These are phyloP conservation scores for Boechera divaricarpa DNA, from an alignment of 345 rosid species.

Conservation along the genomic window DNA sequence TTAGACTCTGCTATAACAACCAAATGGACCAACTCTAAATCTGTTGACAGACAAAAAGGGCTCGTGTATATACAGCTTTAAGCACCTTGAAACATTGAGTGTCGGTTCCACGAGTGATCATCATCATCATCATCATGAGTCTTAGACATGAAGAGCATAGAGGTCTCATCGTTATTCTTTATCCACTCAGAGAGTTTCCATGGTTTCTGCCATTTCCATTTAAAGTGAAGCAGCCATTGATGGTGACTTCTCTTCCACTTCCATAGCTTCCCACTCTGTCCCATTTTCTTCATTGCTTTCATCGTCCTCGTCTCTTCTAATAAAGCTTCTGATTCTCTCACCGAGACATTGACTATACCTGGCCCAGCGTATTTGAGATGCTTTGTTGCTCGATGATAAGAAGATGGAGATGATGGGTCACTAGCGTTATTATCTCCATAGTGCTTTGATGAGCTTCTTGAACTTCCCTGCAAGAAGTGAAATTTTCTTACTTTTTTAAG, in stretches of 20 bases:
- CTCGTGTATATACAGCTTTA: not conserved
- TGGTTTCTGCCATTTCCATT: slow-evolving; percentile 94
- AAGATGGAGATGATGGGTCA: slow-evolving; percentile 54
- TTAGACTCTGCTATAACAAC: not conserved
- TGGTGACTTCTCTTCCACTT: slow-evolving; percentile 92
- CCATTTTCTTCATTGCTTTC: slow-evolving; percentile 57
- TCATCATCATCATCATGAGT: slow-evolving; percentile 35
- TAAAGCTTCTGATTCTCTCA: slow-evolving; percentile 61
- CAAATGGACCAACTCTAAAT: slow-evolving; percentile 9
- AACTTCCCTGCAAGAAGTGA: slow-evolving; percentile 49
- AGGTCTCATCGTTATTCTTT: slow-evolving; percentile 73
- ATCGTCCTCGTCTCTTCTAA: slow-evolving; percentile 64
- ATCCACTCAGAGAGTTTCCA: slow-evolving; percentile 88
- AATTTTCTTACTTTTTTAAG: not conserved
- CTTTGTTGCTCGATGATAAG: slow-evolving; percentile 72
- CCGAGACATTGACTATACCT: slow-evolving; percentile 56
- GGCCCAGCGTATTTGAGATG: slow-evolving; percentile 67
- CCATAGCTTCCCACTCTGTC: slow-evolving; percentile 79
- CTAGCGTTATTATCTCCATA: slow-evolving; percentile 46
- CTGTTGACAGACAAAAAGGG: slow-evolving; percentile 26
- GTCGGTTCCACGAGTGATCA: slow-evolving; percentile 36
- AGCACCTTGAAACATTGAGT: slow-evolving; percentile 22
- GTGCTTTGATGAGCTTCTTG: slow-evolving; percentile 57
- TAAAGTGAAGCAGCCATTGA: slow-evolving; percentile 87
- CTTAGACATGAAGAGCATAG: slow-evolving; percentile 60